Evolutionary conservation across 176 grass and related monocot genomes (phyloP).

Genomic region (Oryza officinalis): DNA sequence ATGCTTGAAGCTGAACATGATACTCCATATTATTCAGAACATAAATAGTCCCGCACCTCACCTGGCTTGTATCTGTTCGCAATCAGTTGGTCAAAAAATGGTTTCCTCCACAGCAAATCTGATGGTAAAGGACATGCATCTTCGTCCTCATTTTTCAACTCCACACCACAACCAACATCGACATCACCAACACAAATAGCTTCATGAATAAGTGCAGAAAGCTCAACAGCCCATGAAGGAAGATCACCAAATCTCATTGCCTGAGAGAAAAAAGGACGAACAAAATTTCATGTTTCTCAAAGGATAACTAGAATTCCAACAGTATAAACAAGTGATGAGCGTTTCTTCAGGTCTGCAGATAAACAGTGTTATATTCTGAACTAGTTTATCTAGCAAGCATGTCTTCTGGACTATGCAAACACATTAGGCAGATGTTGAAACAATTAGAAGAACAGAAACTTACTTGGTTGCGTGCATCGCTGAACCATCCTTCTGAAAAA

Average conservation of each 20-base stretch:
- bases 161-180: slow-evolving; percentile 3
- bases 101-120: slow-evolving; percentile 78
- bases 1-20: not conserved
- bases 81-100: slow-evolving; percentile 86
- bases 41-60: slow-evolving; percentile 69
- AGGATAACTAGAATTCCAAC: not conserved
- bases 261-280: slow-evolving; percentile 23
- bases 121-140: slow-evolving; percentile 66
- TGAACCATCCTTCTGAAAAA: slow-evolving; percentile 90
- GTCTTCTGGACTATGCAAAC: not conserved
- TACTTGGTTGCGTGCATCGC: slow-evolving; percentile 76
- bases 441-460: slow-evolving; percentile 3
- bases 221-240: slow-evolving; percentile 64
- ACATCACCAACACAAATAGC: slow-evolving; percentile 57
- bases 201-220: slow-evolving; percentile 59
- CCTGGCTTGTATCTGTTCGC: slow-evolving; percentile 86
- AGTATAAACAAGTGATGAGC: not conserved
- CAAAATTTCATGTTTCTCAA: not conserved
- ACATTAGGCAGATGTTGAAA: slow-evolving; percentile 1
- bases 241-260: slow-evolving; percentile 95
- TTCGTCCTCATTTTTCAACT: slow-evolving; percentile 42
- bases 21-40: slow-evolving; percentile 17
- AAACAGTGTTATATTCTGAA: not conserved
- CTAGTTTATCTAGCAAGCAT: not conserved
- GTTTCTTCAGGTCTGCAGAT: not conserved